These are phyloP conservation scores for Talaromyces sp. DNA, from an alignment of 2,329 filamentous ascomycete species.

Conservation along the genomic window DNA sequence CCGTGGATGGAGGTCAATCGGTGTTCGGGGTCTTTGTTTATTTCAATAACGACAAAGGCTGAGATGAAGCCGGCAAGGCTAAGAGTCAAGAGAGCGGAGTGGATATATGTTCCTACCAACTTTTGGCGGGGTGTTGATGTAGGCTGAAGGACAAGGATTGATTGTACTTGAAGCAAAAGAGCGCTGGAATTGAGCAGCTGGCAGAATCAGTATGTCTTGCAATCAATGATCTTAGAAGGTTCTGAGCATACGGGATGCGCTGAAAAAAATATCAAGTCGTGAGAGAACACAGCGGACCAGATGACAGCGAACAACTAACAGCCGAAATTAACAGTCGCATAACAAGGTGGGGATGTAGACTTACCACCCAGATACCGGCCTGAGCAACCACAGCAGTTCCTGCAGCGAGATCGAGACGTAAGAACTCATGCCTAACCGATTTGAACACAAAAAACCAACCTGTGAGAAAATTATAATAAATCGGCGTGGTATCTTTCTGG, in stretches of 20 bases:
- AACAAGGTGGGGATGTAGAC: slow-evolving; percentile 23
- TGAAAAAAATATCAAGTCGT: slow-evolving; percentile 75
- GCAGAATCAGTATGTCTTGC: background rate
- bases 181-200: slow-evolving; percentile 60
- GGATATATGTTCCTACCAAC: slow-evolving; percentile 57
- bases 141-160: slow-evolving; percentile 81
- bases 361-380: slow-evolving; percentile 67
- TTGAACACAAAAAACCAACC: slow-evolving; percentile 51
- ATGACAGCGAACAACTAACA: slow-evolving; percentile 65
- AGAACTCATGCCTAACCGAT: background rate
- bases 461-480: slow-evolving; percentile 69
- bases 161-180: slow-evolving; percentile 72
- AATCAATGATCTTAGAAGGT: background rate
- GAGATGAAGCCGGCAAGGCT: slow-evolving; percentile 42
- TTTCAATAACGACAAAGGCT: slow-evolving; percentile 48
- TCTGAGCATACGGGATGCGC: slow-evolving; percentile 72
- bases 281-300: slow-evolving; percentile 72
- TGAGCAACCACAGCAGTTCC: slow-evolving; percentile 81
- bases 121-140: slow-evolving; percentile 77
- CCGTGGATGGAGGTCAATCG: slow-evolving; percentile 75
- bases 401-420: slow-evolving; percentile 35
- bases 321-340: slow-evolving; percentile 14
- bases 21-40: slow-evolving; percentile 71
- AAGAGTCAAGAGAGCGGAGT: slow-evolving; percentile 66
- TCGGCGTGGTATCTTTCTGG: slow-evolving; percentile 49